These are phyloP conservation scores for Xylariaceae sp. DNA, from an alignment of 2,329 filamentous ascomycete genomes.

Conservation along the genomic window DNA sequence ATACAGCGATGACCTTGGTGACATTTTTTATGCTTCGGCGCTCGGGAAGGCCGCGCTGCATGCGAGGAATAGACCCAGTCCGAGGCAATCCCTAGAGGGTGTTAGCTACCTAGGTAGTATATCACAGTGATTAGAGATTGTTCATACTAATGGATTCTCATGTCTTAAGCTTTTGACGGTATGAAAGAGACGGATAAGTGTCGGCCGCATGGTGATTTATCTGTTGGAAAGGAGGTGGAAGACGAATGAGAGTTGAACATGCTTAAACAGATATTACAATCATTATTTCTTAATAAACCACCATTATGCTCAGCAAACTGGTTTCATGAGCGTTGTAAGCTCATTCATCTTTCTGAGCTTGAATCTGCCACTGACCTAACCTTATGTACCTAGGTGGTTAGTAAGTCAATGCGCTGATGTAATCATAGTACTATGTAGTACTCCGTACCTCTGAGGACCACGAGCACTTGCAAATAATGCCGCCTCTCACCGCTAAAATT, in stretches of 20 bases:
- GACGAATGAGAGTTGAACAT: not conserved
- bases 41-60: constrained; percentile 77
- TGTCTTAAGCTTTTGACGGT: constrained; percentile 55
- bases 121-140: not conserved
- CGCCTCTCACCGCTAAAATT: constrained; percentile 49
- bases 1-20: constrained; percentile 90
- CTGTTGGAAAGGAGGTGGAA: not conserved
- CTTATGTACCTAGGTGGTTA: not conserved
- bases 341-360: too few relatives aligned
- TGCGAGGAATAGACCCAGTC: constrained; percentile 68
- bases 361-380: too few relatives aligned
- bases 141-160: constrained; percentile 79
- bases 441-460: not conserved
- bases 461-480: constrained; percentile 39
- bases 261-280: not conserved
- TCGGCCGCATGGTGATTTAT: constrained; percentile 39
- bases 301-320: too few relatives aligned
- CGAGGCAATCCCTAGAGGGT: constrained; percentile 73
- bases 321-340: too few relatives aligned
- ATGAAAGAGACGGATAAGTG: constrained; percentile 46
- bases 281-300: not conserved
- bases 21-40: constrained; percentile 79
- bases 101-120: not conserved
- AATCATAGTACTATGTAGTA: too few relatives aligned
- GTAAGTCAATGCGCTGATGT: too few relatives aligned